phyloP scores from a whole-genome alignment of 2,329 filamentous ascomycete genomes.

The Phaeoacremonium minimum region DNA sequence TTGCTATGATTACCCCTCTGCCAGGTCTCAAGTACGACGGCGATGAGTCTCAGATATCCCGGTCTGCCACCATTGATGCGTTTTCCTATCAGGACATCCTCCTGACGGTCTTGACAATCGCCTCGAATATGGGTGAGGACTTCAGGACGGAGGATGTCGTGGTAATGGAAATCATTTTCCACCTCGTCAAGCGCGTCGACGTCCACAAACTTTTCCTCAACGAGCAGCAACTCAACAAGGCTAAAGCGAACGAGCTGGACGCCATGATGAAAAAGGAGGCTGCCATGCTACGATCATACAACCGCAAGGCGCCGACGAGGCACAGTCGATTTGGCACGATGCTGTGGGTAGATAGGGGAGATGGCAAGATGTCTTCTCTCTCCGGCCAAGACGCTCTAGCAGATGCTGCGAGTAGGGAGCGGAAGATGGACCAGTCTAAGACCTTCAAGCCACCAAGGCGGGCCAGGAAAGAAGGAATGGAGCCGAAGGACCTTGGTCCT shows the following conservation, averaged over 20 bases:
- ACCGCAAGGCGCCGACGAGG: conserved; percentile 73
- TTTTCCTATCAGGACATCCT: conserved; percentile 92
- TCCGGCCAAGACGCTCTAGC: conserved; percentile 84
- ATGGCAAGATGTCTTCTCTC: conserved; percentile 78
- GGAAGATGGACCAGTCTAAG: conserved; percentile 88
- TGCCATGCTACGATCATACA: conserved; percentile 73
- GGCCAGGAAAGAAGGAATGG: conserved; percentile 55
- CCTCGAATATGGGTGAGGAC: conserved; percentile 90
- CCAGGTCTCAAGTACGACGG: conserved; percentile 71
- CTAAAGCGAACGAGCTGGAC: conserved; percentile 69
- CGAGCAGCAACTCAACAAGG: conserved; percentile 64
- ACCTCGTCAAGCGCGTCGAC: conserved; percentile 86
- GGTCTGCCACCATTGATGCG: conserved; percentile 81
- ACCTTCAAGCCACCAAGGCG: conserved; percentile 80
- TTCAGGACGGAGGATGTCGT: conserved; percentile 85
- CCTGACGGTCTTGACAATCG: conserved; percentile 76
- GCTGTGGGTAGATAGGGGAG: conserved; percentile 90
- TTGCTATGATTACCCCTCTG: conserved; percentile 77
- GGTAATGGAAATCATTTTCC: conserved; percentile 89
- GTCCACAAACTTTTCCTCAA: conserved; percentile 81
- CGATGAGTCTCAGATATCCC: conserved; percentile 85
- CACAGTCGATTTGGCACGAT: conserved; percentile 96
- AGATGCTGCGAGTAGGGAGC: conserved; percentile 66
- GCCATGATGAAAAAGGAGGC: conserved; percentile 76
- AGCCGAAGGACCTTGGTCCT: conserved; percentile 72